Conservation (phyloP, 225 moss, liverwort and hornwort genomes). For the Climacium dendroides region DNA sequence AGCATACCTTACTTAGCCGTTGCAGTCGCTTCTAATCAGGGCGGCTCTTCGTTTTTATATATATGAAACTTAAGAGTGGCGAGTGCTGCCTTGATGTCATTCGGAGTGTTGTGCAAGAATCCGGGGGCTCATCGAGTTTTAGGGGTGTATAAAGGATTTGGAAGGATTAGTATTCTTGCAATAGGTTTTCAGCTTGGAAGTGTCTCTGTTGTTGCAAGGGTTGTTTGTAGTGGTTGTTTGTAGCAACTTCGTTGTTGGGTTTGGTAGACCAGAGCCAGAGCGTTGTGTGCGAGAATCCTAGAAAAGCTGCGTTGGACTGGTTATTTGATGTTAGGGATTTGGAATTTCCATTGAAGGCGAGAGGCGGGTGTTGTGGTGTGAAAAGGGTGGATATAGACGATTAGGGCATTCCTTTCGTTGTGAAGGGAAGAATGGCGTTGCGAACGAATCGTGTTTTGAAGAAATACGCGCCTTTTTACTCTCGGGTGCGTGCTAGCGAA, state of each 20-base stretch:
- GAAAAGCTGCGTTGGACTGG: background rate
- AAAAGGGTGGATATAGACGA: background rate
- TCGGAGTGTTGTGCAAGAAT: background rate
- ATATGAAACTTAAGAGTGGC: background rate
- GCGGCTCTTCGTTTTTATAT: too few species aligned
- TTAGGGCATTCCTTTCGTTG: background rate
- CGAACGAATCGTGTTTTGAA: constrained; percentile 1
- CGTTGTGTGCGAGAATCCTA: background rate
- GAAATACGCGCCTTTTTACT: constrained; percentile 27
- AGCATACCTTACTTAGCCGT: background rate
- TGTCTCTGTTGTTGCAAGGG: background rate
- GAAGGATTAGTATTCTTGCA: background rate
- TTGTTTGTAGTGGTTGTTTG: background rate
- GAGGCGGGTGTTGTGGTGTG: background rate
- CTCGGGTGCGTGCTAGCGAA: background rate
- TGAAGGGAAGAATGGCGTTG: constrained; percentile 2
- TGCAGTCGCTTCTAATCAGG: background rate
- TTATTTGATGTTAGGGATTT: background rate
- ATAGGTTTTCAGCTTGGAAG: background rate
- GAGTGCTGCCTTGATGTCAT: background rate
- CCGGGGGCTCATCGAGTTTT: background rate
- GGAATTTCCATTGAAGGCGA: background rate
- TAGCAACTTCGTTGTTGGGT: background rate
- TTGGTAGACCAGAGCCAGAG: background rate
- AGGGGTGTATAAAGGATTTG: background rate